These are phyloP conservation scores for Trichosporon faecale DNA, from an alignment of 1,284 basidiomycete species.

Conservation along the genomic window DNA sequence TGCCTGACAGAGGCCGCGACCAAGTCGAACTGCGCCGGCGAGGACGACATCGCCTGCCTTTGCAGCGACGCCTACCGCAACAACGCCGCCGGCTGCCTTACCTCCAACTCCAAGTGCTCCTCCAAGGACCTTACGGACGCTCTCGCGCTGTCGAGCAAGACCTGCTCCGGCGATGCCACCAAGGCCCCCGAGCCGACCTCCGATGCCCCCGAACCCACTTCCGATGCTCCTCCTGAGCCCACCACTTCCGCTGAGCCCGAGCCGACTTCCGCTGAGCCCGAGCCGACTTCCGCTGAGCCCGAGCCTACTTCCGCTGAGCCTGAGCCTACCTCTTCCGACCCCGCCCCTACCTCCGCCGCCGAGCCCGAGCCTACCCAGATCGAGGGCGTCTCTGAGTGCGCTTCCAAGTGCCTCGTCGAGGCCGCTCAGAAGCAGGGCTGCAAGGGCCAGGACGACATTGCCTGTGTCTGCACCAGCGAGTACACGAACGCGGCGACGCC, in stretches of 20 bases:
- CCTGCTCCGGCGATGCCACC: neutral
- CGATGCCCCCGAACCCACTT: neutral
- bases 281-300: neutral
- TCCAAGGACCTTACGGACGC: conserved; percentile 11
- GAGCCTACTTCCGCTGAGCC: neutral
- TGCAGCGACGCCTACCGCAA: conserved; percentile 11
- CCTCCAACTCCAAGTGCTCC: neutral
- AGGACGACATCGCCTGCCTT: conserved; percentile 13
- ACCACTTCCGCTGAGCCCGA: neutral
- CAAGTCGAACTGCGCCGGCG: conserved; percentile 5
- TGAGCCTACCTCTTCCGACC: neutral
- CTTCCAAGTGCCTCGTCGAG: neutral
- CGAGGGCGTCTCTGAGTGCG: conserved; percentile 4
- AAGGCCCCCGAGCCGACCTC: neutral
- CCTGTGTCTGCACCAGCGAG: conserved; percentile 7
- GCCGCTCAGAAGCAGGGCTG: neutral
- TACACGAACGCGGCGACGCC: neutral
- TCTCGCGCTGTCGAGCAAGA: conserved; percentile 11
- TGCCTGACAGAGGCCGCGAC: neutral
- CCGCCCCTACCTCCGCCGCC: neutral
- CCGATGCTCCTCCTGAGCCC: neutral
- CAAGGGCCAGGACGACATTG: conserved; percentile 9
- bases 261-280: too few species aligned
- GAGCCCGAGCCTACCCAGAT: neutral
- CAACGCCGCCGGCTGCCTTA: conserved; percentile 7